Percentiles rank a stretch among this genome's conserved stretches.
Evolutionary conservation across 768 basidiomycete genomes (phyloP).

Genomic region (Suillus luteus): DNA sequence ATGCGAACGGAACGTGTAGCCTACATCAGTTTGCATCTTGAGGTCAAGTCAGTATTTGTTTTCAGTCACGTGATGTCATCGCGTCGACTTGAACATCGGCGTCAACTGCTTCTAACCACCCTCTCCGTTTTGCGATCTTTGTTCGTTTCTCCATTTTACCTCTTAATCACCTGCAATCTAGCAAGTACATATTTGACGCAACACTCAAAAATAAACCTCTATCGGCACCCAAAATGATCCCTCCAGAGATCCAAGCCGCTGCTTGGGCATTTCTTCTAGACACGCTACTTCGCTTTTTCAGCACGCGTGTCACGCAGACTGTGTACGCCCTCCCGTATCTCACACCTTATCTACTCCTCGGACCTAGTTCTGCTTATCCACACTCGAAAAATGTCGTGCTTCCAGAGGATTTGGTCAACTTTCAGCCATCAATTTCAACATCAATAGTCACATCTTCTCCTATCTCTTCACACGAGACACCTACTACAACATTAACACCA

Average conservation of each 20-base stretch:
- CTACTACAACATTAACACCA: not conserved
- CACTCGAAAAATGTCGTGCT: not conserved
- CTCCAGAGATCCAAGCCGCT: not conserved
- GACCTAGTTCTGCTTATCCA: not conserved
- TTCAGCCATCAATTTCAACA: slow-evolving; percentile 1
- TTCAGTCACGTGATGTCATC: not conserved
- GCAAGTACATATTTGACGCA: not conserved
- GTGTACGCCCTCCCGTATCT: not conserved
- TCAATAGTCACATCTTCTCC: not conserved
- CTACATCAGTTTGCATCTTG: too few relatives aligned
- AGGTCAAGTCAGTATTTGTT: not conserved
- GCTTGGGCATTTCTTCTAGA: slow-evolving; percentile 2
- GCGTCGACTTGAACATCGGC: not conserved
- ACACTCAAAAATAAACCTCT: not conserved
- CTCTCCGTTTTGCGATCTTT: not conserved
- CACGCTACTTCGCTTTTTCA: slow-evolving; percentile 4
- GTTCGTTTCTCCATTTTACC: not conserved
- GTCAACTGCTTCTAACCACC: not conserved
- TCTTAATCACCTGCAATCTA: not conserved
- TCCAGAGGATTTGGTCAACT: not conserved
- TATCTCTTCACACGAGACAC: too few relatives aligned
- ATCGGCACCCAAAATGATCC: not conserved
- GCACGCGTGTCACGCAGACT: not conserved
- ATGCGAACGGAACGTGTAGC: too few relatives aligned
- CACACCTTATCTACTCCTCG: not conserved